Evolutionary conservation across 192 early-diverging fungal genomes (phyloP), one percentile per base, ranked within the genome.

Genomic region (Coemansia sp.): DNA sequence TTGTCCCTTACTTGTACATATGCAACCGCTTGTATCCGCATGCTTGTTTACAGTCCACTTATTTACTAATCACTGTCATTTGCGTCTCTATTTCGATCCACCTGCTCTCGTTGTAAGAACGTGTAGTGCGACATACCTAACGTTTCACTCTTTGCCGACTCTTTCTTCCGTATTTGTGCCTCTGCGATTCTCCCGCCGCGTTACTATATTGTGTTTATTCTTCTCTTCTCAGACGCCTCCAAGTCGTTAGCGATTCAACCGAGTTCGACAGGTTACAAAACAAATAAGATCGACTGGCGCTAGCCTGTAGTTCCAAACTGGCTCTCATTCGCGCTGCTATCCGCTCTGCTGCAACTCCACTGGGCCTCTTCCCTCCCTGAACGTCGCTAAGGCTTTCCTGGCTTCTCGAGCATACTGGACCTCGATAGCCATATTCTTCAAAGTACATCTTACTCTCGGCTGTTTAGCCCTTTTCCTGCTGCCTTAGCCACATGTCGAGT

Each of bases 401-500:
- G 17, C 29, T 17, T n/a, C 55, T 34, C 29, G 15, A 58, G 17
- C 55, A 31, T 13, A n/a, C 24, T 29, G 51, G 51, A 31, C 27
- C 51, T 55, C 51, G 51, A 27, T 19, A 48, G 19, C 5, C 19
- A 20, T 24, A 50, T 46, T 9, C 9, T 4, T 12, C 51, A 24
- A 55, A 55, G 10, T 19, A 29, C 51, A 29, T 12, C 27, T 27
- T 29, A 15, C 51, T 55, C 24, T 11, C 12, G 27, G 17, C 31
- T 59, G 3, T 34, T 59, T 36, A 19, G 22, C 19, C 58, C 17
- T 38, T 32, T n/a, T 17, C 31, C 58, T n/a, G 15, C 58, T 15
- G 58, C 58, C 17, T n/a, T 22, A 19, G 38, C 19, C 71, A 34
- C 65, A 83, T 83, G 81, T 70, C 77, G 12, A 67, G 62, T 15